phyloP scores from a whole-genome alignment of 352 stramenopile species.

The Globisporangium carolinianum region DNA sequence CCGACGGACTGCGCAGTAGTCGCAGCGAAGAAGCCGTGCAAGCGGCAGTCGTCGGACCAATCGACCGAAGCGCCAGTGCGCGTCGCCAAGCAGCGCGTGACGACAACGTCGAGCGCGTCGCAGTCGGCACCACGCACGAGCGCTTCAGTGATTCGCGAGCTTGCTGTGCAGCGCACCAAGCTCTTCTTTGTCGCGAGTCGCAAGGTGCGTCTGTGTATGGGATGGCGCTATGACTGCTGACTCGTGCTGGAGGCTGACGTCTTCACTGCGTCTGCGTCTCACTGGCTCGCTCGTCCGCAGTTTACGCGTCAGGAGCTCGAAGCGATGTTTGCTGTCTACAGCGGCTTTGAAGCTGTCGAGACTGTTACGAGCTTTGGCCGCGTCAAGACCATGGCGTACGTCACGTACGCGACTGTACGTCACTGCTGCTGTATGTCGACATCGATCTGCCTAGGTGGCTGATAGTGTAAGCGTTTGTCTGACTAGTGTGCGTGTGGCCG shows the following conservation, averaged over 20 bases:
- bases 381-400: constrained; percentile 84
- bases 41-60: constrained; percentile 40
- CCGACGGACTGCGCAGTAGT: neutral
- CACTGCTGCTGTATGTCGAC: too few species aligned
- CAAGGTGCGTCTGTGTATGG: constrained; percentile 27
- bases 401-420: constrained; percentile 58
- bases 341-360: constrained; percentile 62
- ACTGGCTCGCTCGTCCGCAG: constrained; percentile 13
- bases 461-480: neutral
- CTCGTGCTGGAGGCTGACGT: neutral
- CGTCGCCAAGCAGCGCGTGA: constrained; percentile 35
- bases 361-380: constrained; percentile 70
- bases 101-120: constrained; percentile 4
- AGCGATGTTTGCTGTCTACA: constrained; percentile 78
- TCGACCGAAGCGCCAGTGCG: constrained; percentile 24
- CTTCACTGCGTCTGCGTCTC: neutral
- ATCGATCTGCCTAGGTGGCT: neutral
- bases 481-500: too few species aligned
- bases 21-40: constrained; percentile 37
- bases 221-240: neutral
- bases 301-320: constrained; percentile 75
- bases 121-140: too few species aligned
- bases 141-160: too few species aligned
- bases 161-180: constrained; percentile 16
- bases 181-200: constrained; percentile 71